These are phyloP conservation scores for Boechera divaricarpa DNA, from an alignment of 345 rosid genomes.

Conservation along the genomic window DNA sequence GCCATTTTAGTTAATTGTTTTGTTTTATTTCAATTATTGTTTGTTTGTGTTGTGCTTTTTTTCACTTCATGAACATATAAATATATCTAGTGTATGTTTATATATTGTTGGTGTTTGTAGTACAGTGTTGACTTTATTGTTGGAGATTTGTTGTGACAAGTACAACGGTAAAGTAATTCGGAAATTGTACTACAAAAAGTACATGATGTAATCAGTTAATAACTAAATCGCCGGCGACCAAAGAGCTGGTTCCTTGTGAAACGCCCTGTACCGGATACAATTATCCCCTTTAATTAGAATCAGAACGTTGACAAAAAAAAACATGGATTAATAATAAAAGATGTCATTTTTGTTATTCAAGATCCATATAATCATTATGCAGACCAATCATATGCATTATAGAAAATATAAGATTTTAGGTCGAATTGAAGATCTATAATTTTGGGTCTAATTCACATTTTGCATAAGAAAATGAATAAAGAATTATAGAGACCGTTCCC, in stretches of 20 bases:
- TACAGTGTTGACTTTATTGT: constrained; percentile 46
- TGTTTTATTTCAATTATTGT: constrained; percentile 14
- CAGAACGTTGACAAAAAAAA: constrained; percentile 23
- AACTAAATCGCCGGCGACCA: constrained; percentile 24
- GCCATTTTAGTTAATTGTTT: constrained; percentile 41
- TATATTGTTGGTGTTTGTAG: constrained; percentile 34
- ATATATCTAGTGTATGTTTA: neutral
- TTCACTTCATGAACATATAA: neutral
- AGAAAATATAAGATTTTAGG: neutral
- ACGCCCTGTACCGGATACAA: constrained; percentile 10
- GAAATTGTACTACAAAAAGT: constrained; percentile 40
- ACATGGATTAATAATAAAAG: neutral
- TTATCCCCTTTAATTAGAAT: neutral
- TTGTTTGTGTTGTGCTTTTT: constrained; percentile 9
- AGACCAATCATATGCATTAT: neutral
- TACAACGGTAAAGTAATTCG: constrained; percentile 35
- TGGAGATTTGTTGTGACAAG: constrained; percentile 25
- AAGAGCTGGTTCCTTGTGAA: constrained; percentile 34
- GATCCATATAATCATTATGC: neutral
- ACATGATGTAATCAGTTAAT: neutral
- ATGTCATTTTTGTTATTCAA: neutral
- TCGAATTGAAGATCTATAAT: neutral
- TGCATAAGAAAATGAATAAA: neutral
- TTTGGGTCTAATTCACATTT: neutral
- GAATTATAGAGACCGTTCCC: neutral